These are phyloP conservation scores for Pichia californica DNA, from an alignment of 805 yeast species.

Conservation along the genomic window DNA sequence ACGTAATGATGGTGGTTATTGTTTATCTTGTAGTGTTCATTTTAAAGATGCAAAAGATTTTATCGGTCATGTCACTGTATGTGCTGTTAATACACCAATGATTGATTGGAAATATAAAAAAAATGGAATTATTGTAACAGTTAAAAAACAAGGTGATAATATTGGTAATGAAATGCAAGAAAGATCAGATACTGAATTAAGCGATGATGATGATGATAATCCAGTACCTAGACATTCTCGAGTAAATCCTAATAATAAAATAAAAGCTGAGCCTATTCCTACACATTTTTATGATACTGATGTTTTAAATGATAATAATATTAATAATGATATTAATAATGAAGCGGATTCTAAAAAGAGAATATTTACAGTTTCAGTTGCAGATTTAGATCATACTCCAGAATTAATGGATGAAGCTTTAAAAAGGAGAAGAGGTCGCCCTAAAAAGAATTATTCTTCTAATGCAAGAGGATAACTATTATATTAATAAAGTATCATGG, in stretches of 20 bases:
- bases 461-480: too few species aligned
- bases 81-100: conserved; percentile 41
- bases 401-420: conserved; percentile 11
- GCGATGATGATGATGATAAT: neutral
- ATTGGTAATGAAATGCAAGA: conserved; percentile 5
- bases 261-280: neutral
- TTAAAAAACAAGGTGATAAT: conserved; percentile 18
- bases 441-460: conserved; percentile 6
- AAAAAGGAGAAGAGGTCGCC: conserved; percentile 15
- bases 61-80: conserved; percentile 57
- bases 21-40: conserved; percentile 55
- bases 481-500: too few species aligned
- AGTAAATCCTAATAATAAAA: neutral
- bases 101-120: conserved; percentile 29
- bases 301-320: too few species aligned
- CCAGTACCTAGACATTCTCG: neutral
- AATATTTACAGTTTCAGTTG: conserved; percentile 2
- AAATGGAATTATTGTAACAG: conserved; percentile 26
- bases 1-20: conserved; percentile 53
- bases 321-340: neutral
- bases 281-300: neutral
- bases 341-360: neutral
- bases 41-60: conserved; percentile 51
- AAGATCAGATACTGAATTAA: neutral
- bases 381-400: conserved; percentile 6